Percentiles rank a stretch among this genome's conserved stretches.
phyloP scores from a whole-genome alignment of 2,329 filamentous ascomycete species.

The Botryotinia convoluta region DNA sequence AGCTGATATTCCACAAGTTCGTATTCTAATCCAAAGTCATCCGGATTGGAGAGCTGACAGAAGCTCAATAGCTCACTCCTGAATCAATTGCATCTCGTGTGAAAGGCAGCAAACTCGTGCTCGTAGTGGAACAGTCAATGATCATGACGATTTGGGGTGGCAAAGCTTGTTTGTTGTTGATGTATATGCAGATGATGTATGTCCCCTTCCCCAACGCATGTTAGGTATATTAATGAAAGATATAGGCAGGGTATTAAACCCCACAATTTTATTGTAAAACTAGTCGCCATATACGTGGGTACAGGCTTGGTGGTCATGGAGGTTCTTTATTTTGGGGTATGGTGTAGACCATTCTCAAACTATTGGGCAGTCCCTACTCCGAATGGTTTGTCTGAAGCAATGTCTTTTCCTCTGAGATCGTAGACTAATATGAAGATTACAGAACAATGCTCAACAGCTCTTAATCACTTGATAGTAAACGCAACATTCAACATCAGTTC shows the following conservation, averaged over 20 bases:
- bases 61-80: slow-evolving; percentile 43
- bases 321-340: slow-evolving; percentile 49
- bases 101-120: slow-evolving; percentile 58
- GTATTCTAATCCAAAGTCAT: background rate
- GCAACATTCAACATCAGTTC: slow-evolving; percentile 59
- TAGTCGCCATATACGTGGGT: slow-evolving; percentile 48
- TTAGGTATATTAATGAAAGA: background rate
- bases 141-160: slow-evolving; percentile 55
- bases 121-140: slow-evolving; percentile 62
- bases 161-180: slow-evolving; percentile 55
- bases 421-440: slow-evolving; percentile 10
- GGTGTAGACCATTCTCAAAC: slow-evolving; percentile 54
- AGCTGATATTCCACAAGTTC: slow-evolving; percentile 40
- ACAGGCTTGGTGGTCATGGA: slow-evolving; percentile 52
- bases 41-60: background rate
- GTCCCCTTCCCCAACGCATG: background rate
- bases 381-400: slow-evolving; percentile 42
- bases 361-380: slow-evolving; percentile 57
- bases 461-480: slow-evolving; percentile 58
- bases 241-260: slow-evolving; percentile 2
- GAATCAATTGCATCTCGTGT: slow-evolving; percentile 32
- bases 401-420: background rate
- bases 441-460: slow-evolving; percentile 57
- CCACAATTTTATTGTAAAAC: slow-evolving; percentile 49
- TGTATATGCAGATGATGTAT: slow-evolving; percentile 55